These are phyloP conservation scores for Pichia sp. DNA, from an alignment of 1,139 yeast genomes.

Conservation along the genomic window DNA sequence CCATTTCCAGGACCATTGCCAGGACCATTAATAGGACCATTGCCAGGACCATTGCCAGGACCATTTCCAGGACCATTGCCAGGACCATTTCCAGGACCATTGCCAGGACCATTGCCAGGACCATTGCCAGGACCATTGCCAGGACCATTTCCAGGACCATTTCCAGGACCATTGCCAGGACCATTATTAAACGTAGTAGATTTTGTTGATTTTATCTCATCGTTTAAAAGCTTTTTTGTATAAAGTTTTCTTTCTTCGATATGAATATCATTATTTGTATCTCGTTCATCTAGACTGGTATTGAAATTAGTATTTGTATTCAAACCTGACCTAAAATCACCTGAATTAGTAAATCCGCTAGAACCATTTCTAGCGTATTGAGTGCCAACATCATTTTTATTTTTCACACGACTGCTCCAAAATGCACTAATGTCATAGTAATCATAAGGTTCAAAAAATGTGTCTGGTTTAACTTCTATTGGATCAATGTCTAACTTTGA, in stretches of 20 bases:
- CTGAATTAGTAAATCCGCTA: neutral
- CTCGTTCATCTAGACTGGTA: neutral
- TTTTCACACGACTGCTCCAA: neutral
- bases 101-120: slow-evolving; percentile 3
- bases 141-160: slow-evolving; percentile 2
- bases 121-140: neutral
- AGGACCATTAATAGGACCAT: slow-evolving; percentile 8
- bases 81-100: neutral
- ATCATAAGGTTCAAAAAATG: slow-evolving; percentile 27
- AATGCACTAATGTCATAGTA: slow-evolving; percentile 18
- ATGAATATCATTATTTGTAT: slow-evolving; percentile 4
- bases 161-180: neutral
- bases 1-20: slow-evolving; percentile 10
- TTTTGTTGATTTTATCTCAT: too few relatives aligned
- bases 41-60: slow-evolving; percentile 7
- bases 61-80: slow-evolving; percentile 4
- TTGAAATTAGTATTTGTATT: neutral
- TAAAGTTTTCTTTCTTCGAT: too few relatives aligned
- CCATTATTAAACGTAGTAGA: neutral
- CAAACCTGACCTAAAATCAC: neutral
- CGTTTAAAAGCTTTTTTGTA: too few relatives aligned
- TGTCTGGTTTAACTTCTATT: neutral
- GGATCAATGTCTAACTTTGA: neutral
- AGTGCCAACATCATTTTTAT: neutral
- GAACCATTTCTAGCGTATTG: neutral